These are phyloP conservation scores for Zea luxurians DNA, from an alignment of 176 grass and related monocot genomes.

Conservation along the genomic window DNA sequence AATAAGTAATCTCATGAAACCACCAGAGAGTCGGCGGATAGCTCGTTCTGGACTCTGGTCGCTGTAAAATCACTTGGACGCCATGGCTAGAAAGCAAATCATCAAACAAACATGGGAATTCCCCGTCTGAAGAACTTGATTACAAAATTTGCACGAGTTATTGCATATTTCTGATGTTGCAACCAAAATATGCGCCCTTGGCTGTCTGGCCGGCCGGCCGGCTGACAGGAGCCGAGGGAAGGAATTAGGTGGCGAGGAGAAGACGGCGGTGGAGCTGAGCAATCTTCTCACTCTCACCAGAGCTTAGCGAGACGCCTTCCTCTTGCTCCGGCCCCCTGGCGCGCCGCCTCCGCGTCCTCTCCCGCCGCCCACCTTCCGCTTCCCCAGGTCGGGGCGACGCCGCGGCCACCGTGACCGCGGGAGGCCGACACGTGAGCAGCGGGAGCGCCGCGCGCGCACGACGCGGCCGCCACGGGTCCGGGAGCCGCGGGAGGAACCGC, in stretches of 20 bases:
- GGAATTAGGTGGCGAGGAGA: neutral
- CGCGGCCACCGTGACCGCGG: conserved; percentile 42
- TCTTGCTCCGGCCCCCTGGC: conserved; percentile 44
- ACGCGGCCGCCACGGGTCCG: neutral
- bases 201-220: too few relatives aligned
- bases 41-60: neutral
- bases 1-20: conserved; percentile 1
- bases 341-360: conserved; percentile 16
- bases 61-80: neutral
- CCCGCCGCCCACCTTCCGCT: neutral
- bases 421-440: conserved; percentile 33
- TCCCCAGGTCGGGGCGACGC: conserved; percentile 38
- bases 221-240: too few relatives aligned
- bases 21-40: neutral
- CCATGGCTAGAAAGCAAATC: neutral
- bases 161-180: neutral
- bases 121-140: neutral
- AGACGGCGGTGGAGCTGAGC: neutral
- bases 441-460: conserved; percentile 1
- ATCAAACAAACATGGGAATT: neutral
- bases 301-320: conserved; percentile 42
- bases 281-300: conserved; percentile 51
- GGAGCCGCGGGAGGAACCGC: conserved; percentile 14
- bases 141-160: neutral
- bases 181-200: too few relatives aligned